Evolutionary conservation across 1,139 yeast genomes (phyloP).

Genomic region (Yamadazyma siamensis): DNA sequence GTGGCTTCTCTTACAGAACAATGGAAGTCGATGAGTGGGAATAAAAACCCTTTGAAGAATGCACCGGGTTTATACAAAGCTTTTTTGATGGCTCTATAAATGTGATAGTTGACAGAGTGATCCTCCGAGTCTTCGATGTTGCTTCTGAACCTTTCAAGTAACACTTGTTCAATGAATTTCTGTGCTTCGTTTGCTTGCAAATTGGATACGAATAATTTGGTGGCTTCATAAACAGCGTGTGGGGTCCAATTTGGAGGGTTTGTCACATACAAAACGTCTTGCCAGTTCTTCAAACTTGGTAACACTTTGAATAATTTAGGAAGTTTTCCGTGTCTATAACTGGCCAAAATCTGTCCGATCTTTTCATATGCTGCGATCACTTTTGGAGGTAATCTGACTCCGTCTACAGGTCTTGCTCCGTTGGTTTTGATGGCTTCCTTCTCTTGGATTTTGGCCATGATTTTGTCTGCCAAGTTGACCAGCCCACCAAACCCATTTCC

Average conservation of each 20-base stretch:
- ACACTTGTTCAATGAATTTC: slow-evolving; percentile 68
- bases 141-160: slow-evolving; percentile 79
- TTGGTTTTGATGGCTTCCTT: slow-evolving; percentile 43
- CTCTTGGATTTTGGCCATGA: slow-evolving; percentile 83
- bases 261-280: slow-evolving; percentile 88
- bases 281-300: slow-evolving; percentile 93
- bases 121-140: slow-evolving; percentile 77
- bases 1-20: slow-evolving; percentile 93
- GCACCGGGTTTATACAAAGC: slow-evolving; percentile 96
- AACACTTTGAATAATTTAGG: slow-evolving; percentile 94
- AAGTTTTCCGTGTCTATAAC: slow-evolving; percentile 94
- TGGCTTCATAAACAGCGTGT: slow-evolving; percentile 94
- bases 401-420: slow-evolving; percentile 37
- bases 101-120: slow-evolving; percentile 77
- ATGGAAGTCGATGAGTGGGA: slow-evolving; percentile 80
- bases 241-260: slow-evolving; percentile 94
- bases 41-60: slow-evolving; percentile 90
- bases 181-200: slow-evolving; percentile 86
- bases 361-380: slow-evolving; percentile 92
- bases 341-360: slow-evolving; percentile 80
- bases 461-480: slow-evolving; percentile 83
- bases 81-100: slow-evolving; percentile 88
- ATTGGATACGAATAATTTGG: slow-evolving; percentile 88
- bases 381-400: slow-evolving; percentile 86
- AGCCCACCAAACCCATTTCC: slow-evolving; percentile 36